Conservation (phyloP, 352 stramenopile species). For the Phytophthora podocarpi region DNA sequence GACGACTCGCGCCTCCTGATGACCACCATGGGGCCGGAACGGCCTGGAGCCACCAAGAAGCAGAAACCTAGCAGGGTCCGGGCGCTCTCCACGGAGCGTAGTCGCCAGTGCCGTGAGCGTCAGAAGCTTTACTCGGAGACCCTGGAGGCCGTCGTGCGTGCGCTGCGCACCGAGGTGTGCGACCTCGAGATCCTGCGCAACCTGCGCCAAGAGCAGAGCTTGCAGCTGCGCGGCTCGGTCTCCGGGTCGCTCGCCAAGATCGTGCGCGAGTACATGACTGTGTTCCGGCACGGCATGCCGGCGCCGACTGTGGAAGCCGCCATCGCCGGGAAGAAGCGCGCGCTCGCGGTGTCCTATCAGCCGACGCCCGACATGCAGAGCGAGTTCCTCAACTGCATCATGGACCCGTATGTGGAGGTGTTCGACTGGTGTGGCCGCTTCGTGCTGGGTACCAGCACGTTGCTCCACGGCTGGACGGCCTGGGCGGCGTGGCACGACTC, state of each 20-base stretch:
- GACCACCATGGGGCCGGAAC: background rate
- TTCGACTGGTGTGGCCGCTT: conserved; percentile 51
- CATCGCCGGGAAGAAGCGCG: conserved; percentile 32
- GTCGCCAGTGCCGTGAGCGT: conserved; percentile 54
- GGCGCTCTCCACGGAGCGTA: conserved; percentile 56
- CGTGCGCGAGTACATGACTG: conserved; percentile 51
- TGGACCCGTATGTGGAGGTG: conserved; percentile 46
- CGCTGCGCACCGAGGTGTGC: conserved; percentile 47
- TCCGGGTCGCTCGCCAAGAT: conserved; percentile 49
- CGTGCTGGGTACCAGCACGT: conserved; percentile 31
- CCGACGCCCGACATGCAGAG: conserved; percentile 37
- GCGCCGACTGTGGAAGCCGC: conserved; percentile 16
- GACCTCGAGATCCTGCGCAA: conserved; percentile 50
- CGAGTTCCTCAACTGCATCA: conserved; percentile 49
- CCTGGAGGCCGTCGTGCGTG: conserved; percentile 42
- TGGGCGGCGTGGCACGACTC: conserved; percentile 47
- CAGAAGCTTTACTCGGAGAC: conserved; percentile 54
- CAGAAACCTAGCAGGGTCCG: conserved; percentile 17
- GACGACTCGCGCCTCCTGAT: background rate
- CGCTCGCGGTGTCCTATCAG: conserved; percentile 16
- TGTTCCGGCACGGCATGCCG: conserved; percentile 58
- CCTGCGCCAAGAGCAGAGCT: conserved; percentile 44
- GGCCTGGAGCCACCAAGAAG: conserved; percentile 17
- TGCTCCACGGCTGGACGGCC: conserved; percentile 47
- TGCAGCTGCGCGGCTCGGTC: conserved; percentile 35